These are phyloP conservation scores for Candida coquimbonensis DNA, from an alignment of 805 yeast genomes.

Conservation along the genomic window DNA sequence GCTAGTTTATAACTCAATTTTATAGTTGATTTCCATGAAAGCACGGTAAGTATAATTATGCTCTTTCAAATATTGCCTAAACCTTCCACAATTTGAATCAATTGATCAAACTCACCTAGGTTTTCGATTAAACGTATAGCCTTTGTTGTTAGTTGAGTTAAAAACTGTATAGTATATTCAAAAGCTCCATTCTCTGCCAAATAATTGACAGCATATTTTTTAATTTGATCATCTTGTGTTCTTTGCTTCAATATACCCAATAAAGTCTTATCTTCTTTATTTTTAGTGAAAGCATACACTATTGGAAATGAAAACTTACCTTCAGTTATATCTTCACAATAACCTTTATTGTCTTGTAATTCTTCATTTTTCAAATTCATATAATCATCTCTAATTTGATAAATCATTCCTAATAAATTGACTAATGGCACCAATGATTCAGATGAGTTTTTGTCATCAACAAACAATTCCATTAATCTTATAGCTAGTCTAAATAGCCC, in stretches of 20 bases:
- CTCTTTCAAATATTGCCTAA: no score
- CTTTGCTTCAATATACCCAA: conserved; percentile 44
- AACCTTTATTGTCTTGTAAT: conserved; percentile 60
- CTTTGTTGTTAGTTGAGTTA: conserved; percentile 7
- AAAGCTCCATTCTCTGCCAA: conserved; percentile 29
- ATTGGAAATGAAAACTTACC: conserved; percentile 88
- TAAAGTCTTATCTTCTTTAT: conserved; percentile 32
- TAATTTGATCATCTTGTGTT: conserved; percentile 43
- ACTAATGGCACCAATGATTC: conserved; percentile 49
- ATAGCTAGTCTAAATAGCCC: conserved; percentile 78
- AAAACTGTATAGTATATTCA: conserved; percentile 11
- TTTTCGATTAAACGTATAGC: not conserved
- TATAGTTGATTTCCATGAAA: no score
- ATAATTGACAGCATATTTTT: conserved; percentile 42
- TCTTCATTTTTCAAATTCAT: conserved; percentile 53
- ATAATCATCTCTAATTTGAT: conserved; percentile 83
- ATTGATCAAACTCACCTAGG: not conserved
- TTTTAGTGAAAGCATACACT: conserved; percentile 49
- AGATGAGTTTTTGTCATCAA: not conserved
- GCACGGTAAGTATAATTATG: no score
- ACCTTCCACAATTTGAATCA: not conserved
- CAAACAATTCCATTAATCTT: conserved; percentile 44
- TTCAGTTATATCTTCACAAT: conserved; percentile 81
- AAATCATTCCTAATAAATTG: conserved; percentile 71
- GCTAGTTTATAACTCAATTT: no score